These are phyloP conservation scores for Podila horticola DNA, from an alignment of 192 early-diverging fungal genomes.

Conservation along the genomic window DNA sequence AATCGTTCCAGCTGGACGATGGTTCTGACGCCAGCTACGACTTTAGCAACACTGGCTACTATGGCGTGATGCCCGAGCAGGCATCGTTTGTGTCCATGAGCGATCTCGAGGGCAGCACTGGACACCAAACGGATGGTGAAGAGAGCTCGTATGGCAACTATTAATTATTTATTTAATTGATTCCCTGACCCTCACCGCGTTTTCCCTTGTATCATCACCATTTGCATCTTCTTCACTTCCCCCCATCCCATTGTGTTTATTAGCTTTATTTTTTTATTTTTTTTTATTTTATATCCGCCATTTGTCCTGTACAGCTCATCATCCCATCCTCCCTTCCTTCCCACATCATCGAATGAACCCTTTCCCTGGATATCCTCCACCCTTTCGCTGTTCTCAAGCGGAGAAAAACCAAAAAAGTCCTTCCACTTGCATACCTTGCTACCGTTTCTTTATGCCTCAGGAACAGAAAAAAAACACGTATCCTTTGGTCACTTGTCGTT, in stretches of 20 bases:
- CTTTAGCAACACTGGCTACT: conserved; percentile 32
- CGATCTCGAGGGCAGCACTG: conserved; percentile 50
- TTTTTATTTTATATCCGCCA: background rate
- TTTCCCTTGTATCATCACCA: conserved; percentile 2
- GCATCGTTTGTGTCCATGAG: conserved; percentile 55
- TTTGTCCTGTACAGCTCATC: background rate
- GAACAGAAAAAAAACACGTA: background rate
- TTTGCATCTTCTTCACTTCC: conserved; percentile 11
- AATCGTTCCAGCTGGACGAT: conserved; percentile 34
- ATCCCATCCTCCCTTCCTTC: no score
- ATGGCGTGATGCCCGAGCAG: conserved; percentile 53
- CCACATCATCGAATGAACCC: conserved; percentile 6
- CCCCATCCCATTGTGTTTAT: no score
- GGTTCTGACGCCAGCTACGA: conserved; percentile 16
- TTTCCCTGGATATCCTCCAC: conserved; percentile 49
- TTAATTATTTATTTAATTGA: conserved; percentile 9
- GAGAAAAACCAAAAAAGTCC: no score
- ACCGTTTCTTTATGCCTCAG: background rate
- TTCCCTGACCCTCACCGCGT: background rate
- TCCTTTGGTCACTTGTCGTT: no score
- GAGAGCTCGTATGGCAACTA: conserved; percentile 45
- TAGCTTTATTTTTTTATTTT: background rate
- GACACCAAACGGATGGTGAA: conserved; percentile 49
- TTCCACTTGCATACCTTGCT: background rate
- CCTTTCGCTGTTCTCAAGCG: background rate